Base-by-base conservation (phyloP, 1,284 basidiomycete species). In the Ceratobasidium sp. region DNA sequence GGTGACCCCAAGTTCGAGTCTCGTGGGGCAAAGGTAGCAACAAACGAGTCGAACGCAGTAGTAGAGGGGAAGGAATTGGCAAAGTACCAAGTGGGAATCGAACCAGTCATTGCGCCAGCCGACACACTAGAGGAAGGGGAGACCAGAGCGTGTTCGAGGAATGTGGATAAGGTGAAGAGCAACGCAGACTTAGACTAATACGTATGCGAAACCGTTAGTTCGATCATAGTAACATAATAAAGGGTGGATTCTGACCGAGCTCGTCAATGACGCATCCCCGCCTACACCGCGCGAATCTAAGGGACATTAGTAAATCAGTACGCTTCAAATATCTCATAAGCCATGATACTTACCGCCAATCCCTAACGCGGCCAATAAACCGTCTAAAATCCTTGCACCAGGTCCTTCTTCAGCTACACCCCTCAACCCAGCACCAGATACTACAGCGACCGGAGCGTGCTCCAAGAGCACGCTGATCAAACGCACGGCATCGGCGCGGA, bases 401-500 rank as follows among this genome's bases (percentile, higher is more conserved):
- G 67, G 59, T 2, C 75, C 74, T 50, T 47, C 67, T 62, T 54
- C 45, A 29, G 29, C 81, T 83, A 27, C 80, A 82, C 11, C 47
- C 19, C 56, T 27, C 36, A 72, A 48, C 22, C 69, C 54, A 15
- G 69, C 45, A 36, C 69, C 69, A 4, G 57, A 60, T 1, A 92
- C 88, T 17, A 96, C 89, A 9, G 87, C 84, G 17, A 86, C 85
- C 0, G 96, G 94, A 2, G 93, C 88, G 63, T 87, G 81, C 45
- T 93, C 90, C 1, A 99, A 86, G 45, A 96, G 87, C 17, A 98
- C 82, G 79, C 94, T 89, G 63, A 99, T 83, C 77, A 97, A 89
- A 31, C 90, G 89, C 76, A 97, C 87, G 0, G 96, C 95, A 80
- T 99, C 97, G 56, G 98, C 87, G 9, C 96, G 88, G 75, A 99